Conservation (phyloP, 352 stramenopile genomes). For the Stramenopiles sp. region DNA sequence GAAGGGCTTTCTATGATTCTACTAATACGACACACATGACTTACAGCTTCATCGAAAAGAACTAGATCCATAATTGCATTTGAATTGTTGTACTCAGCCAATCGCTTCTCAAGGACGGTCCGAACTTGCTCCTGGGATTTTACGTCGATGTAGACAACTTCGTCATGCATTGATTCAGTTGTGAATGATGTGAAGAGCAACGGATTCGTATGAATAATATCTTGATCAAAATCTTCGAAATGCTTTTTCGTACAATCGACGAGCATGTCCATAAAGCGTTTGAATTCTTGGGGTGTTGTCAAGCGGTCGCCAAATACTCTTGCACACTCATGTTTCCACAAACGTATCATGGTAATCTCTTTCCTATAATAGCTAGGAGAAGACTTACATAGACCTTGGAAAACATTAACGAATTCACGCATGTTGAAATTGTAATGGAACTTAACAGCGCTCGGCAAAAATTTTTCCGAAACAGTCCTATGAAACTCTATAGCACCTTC, state of each 20-base stretch:
- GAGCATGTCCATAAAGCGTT: slow-evolving; percentile 71
- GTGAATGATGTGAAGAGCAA: background rate
- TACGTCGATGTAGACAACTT: background rate
- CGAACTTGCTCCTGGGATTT: background rate
- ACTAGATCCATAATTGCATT: slow-evolving; percentile 86
- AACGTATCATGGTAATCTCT: slow-evolving; percentile 66
- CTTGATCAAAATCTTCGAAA: slow-evolving; percentile 38
- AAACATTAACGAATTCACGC: slow-evolving; percentile 83
- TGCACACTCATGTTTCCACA: slow-evolving; percentile 89
- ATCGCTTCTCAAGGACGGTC: slow-evolving; percentile 42
- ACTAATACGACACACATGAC: slow-evolving; percentile 79
- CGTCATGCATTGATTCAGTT: background rate
- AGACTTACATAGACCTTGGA: slow-evolving; percentile 68
- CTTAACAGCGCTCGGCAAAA: slow-evolving; percentile 86
- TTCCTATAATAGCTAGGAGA: slow-evolving; percentile 74
- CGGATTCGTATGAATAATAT: slow-evolving; percentile 1
- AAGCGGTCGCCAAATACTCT: slow-evolving; percentile 90
- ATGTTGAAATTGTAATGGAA: slow-evolving; percentile 97
- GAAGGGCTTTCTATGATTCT: slow-evolving; percentile 80
- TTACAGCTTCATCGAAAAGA: slow-evolving; percentile 86
- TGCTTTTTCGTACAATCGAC: slow-evolving; percentile 73
- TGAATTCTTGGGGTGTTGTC: slow-evolving; percentile 78
- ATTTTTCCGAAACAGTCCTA: slow-evolving; percentile 68
- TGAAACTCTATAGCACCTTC: slow-evolving; percentile 70
- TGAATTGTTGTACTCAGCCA: slow-evolving; percentile 79